These are phyloP conservation scores for Debaryomyces sp. DNA, from an alignment of 1,139 yeast species.

Conservation along the genomic window DNA sequence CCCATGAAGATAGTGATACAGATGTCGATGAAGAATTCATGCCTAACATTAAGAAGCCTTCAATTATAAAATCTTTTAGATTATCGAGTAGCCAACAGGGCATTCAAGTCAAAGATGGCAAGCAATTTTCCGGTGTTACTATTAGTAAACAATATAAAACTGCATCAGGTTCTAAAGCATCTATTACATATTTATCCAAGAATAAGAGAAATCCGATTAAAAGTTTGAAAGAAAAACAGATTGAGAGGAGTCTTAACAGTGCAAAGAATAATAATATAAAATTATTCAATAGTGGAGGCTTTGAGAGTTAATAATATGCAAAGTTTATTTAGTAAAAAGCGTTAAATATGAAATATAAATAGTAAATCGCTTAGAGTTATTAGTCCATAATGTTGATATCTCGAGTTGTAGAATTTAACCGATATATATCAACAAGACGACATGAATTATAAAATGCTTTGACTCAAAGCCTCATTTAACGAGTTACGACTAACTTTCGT, in stretches of 20 bases:
- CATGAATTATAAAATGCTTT: conserved; percentile 11
- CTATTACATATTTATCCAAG: conserved; percentile 57
- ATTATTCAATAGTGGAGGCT: conserved; percentile 23
- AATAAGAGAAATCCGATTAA: conserved; percentile 25
- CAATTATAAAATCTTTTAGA: conserved; percentile 51
- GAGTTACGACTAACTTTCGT: conserved; percentile 36
- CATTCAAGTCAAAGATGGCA: conserved; percentile 41
- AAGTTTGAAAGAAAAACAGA: conserved; percentile 31
- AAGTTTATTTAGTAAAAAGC: background rate
- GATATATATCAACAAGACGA: background rate
- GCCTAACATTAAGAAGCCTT: conserved; percentile 48
- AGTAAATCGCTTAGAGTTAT: background rate
- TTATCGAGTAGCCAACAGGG: conserved; percentile 38
- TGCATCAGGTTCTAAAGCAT: conserved; percentile 60
- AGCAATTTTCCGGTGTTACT: conserved; percentile 54
- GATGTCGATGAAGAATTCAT: conserved; percentile 41
- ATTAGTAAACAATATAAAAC: conserved; percentile 57
- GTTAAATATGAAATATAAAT: conserved; percentile 2
- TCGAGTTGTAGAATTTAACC: background rate
- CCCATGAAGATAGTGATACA: conserved; percentile 23
- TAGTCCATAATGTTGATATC: background rate
- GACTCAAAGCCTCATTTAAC: conserved; percentile 35
- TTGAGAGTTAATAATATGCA: conserved; percentile 18
- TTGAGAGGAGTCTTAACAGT: conserved; percentile 29
- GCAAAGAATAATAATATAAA: conserved; percentile 17